Evolutionary conservation across 2,329 filamentous ascomycete genomes (phyloP).

Genomic region (Trichoderma atroviride): DNA sequence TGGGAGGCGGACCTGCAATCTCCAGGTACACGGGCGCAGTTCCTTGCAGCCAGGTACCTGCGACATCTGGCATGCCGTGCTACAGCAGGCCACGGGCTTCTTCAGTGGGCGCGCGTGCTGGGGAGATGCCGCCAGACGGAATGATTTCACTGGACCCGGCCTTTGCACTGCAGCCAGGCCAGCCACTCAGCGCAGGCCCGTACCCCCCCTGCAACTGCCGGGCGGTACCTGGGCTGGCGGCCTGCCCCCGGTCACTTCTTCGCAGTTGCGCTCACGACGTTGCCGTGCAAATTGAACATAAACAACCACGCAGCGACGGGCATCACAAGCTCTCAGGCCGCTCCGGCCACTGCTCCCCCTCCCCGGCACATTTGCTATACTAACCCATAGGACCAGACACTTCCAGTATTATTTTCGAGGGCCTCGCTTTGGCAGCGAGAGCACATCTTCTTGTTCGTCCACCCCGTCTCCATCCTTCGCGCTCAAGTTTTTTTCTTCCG

Average conservation of each 20-base stretch:
- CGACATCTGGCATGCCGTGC: neutral
- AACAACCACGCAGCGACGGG: slow-evolving; percentile 35
- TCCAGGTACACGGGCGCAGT: neutral
- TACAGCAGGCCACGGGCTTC: neutral
- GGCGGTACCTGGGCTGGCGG: neutral
- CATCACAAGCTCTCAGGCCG: slow-evolving; percentile 39
- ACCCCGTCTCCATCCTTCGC: neutral
- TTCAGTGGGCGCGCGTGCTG: slow-evolving; percentile 10
- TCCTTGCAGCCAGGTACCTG: neutral
- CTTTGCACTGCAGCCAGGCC: neutral
- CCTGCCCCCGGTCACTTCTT: slow-evolving; percentile 3
- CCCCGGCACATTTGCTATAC: slow-evolving; percentile 31
- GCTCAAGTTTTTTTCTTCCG: slow-evolving; percentile 9
- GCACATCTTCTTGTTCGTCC: neutral
- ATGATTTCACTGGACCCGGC: neutral
- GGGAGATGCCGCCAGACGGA: slow-evolving; percentile 1
- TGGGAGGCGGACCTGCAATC: neutral
- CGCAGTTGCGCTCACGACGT: slow-evolving; percentile 16
- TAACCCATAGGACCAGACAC: slow-evolving; percentile 36
- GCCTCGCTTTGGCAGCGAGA: neutral
- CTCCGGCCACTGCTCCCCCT: slow-evolving; percentile 34
- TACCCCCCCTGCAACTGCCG: neutral
- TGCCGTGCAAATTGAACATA: slow-evolving; percentile 34
- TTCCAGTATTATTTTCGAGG: neutral
- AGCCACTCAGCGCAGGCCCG: neutral